A percentile compares a stretch with the other conserved stretches of the same genome.
phyloP scores from a whole-genome alignment of 2,329 filamentous ascomycete genomes.

The Scorias spongiosa region DNA sequence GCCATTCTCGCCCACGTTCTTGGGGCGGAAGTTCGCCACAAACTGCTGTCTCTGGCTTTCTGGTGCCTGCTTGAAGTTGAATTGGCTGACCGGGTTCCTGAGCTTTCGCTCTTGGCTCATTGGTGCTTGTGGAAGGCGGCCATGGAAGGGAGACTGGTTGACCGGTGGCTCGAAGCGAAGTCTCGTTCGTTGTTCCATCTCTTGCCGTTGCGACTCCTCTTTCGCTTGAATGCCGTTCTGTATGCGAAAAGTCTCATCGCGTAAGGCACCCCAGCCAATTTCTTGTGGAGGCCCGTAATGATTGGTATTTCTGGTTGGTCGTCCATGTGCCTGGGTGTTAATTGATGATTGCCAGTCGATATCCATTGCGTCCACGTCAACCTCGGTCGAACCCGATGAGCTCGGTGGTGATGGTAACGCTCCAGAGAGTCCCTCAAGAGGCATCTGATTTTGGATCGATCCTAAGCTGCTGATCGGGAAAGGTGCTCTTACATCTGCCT shows the following conservation, averaged over 20 bases:
- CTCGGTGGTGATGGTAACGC: constrained; percentile 8
- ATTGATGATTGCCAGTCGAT: constrained; percentile 40
- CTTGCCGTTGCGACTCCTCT: constrained; percentile 2
- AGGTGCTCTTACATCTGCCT: constrained; percentile 10
- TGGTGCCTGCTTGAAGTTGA: constrained; percentile 32
- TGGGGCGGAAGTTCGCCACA: constrained; percentile 27
- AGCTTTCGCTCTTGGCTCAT: constrained; percentile 47
- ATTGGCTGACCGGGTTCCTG: constrained; percentile 45
- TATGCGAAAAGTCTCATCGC: constrained; percentile 13
- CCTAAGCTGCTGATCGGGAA: constrained; percentile 23
- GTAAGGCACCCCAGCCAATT: constrained; percentile 10
- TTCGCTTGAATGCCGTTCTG: constrained; percentile 9
- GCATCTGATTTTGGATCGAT: constrained; percentile 5
- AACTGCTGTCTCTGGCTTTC: constrained; percentile 35
- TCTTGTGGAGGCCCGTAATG: constrained; percentile 15
- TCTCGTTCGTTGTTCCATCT: constrained; percentile 7
- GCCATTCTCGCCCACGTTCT: not conserved
- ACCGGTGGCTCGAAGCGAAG: constrained; percentile 15
- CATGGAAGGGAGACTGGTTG: constrained; percentile 47
- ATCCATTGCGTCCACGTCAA: constrained; percentile 50
- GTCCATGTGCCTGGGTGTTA: not conserved
- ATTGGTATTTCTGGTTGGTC: not conserved
- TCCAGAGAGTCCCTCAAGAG: constrained; percentile 5
- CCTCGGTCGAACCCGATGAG: constrained; percentile 11
- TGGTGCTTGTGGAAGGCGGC: constrained; percentile 54